phyloP scores from a whole-genome alignment of 148 eudicot genomes.

The Cornus kousa region DNA sequence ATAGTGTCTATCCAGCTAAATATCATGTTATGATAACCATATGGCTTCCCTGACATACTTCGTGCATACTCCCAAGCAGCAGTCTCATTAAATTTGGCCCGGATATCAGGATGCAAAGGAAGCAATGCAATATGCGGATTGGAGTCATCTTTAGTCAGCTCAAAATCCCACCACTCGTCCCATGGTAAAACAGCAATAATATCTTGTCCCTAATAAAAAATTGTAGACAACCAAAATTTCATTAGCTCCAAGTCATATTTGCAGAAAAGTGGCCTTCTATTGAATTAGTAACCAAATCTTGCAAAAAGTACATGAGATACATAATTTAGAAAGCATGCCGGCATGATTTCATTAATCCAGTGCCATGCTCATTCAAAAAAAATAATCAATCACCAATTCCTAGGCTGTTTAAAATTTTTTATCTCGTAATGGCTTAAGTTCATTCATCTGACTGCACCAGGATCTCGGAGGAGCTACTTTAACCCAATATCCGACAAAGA shows the following conservation, averaged over 20 bases:
- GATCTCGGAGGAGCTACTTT: neutral
- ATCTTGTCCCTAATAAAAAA: slow-evolving; percentile 72
- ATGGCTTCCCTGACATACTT: slow-evolving; percentile 83
- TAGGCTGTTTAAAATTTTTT: neutral
- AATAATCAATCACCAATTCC: neutral
- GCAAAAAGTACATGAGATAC: neutral
- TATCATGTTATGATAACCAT: slow-evolving; percentile 90
- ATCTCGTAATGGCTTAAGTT: neutral
- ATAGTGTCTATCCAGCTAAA: slow-evolving; percentile 99
- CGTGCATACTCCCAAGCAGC: slow-evolving; percentile 97
- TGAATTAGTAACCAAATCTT: neutral
- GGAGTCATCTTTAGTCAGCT: slow-evolving; percentile 70
- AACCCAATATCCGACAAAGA: neutral
- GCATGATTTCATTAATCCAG: neutral
- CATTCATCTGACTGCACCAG: too few relatives aligned
- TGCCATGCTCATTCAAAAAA: neutral
- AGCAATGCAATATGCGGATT: slow-evolving; percentile 92
- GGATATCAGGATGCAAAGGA: slow-evolving; percentile 79
- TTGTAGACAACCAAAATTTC: neutral
- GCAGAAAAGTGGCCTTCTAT: neutral
- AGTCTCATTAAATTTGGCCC: slow-evolving; percentile 77
- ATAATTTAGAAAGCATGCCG: neutral
- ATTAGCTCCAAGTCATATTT: slow-evolving; percentile 2
- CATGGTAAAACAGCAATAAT: slow-evolving; percentile 84
- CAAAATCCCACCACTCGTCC: slow-evolving; percentile 98